A percentile compares a stretch with the other conserved stretches of the same genome.
phyloP scores from a whole-genome alignment of 768 basidiomycete genomes.

The Lyophyllum semitale region DNA sequence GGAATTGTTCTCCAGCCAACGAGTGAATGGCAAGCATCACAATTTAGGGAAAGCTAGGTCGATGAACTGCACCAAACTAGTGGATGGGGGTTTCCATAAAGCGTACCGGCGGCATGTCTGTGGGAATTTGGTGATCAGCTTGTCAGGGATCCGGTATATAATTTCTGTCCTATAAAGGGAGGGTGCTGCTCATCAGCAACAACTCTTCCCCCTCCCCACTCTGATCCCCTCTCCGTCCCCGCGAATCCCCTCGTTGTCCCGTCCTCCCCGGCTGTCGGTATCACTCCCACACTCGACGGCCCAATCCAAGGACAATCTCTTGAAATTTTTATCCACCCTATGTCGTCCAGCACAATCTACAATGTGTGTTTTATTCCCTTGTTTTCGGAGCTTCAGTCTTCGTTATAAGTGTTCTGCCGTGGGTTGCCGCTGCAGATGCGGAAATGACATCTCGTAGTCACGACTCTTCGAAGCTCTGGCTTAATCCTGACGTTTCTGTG shows the following conservation, averaged over 20 bases:
- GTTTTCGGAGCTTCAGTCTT: conserved; percentile 1
- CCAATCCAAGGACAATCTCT: neutral
- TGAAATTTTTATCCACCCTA: conserved; percentile 1
- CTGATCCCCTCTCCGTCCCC: conserved; percentile 10
- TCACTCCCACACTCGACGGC: neutral
- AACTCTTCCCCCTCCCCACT: conserved; percentile 17
- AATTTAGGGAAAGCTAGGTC: neutral
- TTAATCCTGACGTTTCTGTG: conserved; percentile 22
- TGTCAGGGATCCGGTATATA: conserved; percentile 21
- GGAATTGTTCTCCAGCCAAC: neutral
- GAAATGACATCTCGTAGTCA: conserved; percentile 4
- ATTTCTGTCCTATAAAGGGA: conserved; percentile 23
- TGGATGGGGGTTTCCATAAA: conserved; percentile 13
- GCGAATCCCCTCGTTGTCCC: conserved; percentile 1
- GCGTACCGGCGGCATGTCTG: conserved; percentile 27
- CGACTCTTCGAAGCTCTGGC: conserved; percentile 9
- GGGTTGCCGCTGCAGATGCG: conserved; percentile 5
- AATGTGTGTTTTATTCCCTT: conserved; percentile 32
- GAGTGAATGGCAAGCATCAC: neutral
- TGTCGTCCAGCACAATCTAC: conserved; percentile 34
- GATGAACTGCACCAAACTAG: neutral
- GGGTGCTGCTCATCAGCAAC: conserved; percentile 19
- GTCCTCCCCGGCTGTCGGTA: neutral
- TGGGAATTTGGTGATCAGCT: conserved; percentile 22
- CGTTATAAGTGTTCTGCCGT: conserved; percentile 10